These are phyloP conservation scores for Leccinum subspadiceum DNA, from an alignment of 1,284 basidiomycete species.

Conservation along the genomic window DNA sequence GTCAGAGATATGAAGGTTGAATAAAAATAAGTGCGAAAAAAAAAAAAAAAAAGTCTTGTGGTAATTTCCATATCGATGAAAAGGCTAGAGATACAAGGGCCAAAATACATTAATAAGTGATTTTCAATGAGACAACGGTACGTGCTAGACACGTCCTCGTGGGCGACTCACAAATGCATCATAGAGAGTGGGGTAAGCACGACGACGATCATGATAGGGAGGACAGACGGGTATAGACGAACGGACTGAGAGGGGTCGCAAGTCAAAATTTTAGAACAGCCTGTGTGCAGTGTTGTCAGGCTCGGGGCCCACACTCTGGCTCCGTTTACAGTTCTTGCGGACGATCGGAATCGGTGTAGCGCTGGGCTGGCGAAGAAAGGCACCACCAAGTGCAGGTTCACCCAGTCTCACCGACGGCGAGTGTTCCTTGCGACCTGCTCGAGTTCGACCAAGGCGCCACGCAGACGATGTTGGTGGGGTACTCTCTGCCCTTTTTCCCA, in stretches of 20 bases:
- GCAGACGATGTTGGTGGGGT: constrained; percentile 27
- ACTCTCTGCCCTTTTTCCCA: constrained; percentile 28
- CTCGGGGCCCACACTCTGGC: constrained; percentile 27
- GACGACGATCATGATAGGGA: not conserved
- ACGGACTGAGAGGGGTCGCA: not conserved
- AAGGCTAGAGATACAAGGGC: constrained; percentile 16
- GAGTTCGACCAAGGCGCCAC: constrained; percentile 19
- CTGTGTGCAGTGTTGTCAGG: constrained; percentile 10
- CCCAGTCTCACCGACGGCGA: constrained; percentile 4
- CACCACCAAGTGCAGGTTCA: constrained; percentile 9
- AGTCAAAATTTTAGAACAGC: constrained; percentile 12
- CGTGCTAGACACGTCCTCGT: constrained; percentile 3
- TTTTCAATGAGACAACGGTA: not conserved
- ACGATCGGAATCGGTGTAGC: constrained; percentile 22
- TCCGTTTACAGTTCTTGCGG: constrained; percentile 24
- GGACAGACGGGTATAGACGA: not conserved
- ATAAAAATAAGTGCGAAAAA: not conserved
- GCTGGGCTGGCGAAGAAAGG: constrained; percentile 30
- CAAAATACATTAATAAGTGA: not conserved
- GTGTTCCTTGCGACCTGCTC: constrained; percentile 18
- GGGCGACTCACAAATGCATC: constrained; percentile 19
- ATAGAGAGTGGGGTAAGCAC: not conserved
- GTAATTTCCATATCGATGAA: not conserved
- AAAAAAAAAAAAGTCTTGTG: not conserved
- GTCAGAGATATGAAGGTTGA: not conserved